phyloP scores from a whole-genome alignment of 2,329 filamentous ascomycete genomes.

The Venturia asperata region DNA sequence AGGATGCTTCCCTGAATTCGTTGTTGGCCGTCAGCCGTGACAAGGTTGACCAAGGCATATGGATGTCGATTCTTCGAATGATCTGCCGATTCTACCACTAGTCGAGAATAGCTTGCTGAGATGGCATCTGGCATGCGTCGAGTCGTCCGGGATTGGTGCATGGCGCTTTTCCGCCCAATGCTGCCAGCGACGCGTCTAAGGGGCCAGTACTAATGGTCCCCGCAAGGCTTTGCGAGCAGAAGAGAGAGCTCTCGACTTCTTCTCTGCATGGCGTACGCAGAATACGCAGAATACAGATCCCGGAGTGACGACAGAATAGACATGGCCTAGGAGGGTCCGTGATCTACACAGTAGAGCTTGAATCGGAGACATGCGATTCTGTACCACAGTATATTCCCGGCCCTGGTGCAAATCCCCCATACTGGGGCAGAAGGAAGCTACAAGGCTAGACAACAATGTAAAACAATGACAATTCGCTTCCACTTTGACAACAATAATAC shows the following conservation, averaged over 20 bases:
- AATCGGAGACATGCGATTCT: neutral
- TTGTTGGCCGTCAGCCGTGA: neutral
- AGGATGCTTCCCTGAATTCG: neutral
- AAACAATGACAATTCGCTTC: too few species aligned
- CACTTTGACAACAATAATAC: neutral
- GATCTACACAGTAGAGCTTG: too few species aligned
- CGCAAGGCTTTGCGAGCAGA: too few species aligned
- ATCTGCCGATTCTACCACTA: neutral
- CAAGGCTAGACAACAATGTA: too few species aligned
- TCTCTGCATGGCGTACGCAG: too few species aligned
- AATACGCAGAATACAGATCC: too few species aligned
- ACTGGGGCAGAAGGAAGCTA: neutral
- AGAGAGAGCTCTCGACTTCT: too few species aligned
- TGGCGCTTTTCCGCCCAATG: too few species aligned
- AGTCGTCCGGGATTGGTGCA: neutral
- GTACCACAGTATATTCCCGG: neutral
- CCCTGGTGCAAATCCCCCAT: conserved; percentile 2
- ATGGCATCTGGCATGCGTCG: neutral
- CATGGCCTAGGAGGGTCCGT: too few species aligned
- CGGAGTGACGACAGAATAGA: too few species aligned
- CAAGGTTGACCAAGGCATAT: neutral
- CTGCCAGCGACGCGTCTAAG: too few species aligned
- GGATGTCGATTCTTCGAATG: neutral
- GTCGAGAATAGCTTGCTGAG: neutral
- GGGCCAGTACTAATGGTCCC: too few species aligned